A percentile compares a stretch with the other conserved stretches of the same genome.
Evolutionary conservation across 495 filamentous ascomycete species (phyloP).

Genomic region (Penicillium lagena): DNA sequence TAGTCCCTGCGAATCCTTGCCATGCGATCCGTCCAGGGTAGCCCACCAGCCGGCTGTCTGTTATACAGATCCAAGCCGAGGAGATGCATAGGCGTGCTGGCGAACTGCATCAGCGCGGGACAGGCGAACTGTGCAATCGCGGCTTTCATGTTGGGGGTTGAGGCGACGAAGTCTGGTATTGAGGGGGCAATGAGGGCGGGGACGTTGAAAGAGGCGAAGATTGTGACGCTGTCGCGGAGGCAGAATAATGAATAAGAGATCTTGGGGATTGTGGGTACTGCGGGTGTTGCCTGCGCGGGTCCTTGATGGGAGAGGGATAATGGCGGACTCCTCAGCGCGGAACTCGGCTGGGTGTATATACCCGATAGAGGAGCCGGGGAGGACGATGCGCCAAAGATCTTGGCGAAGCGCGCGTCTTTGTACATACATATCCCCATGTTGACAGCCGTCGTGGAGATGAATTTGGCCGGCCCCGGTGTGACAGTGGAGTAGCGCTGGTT

Average conservation of each 20-base stretch:
- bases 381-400: slow-evolving; percentile 60
- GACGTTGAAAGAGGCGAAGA: slow-evolving; percentile 91
- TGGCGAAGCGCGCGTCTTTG: slow-evolving; percentile 85
- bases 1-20: slow-evolving; percentile 68
- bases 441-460: slow-evolving; percentile 70
- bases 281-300: neutral
- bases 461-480: slow-evolving; percentile 73
- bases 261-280: slow-evolving; percentile 30
- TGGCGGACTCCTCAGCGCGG: slow-evolving; percentile 47
- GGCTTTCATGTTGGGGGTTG: slow-evolving; percentile 45
- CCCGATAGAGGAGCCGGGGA: slow-evolving; percentile 5
- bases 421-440: slow-evolving; percentile 90
- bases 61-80: slow-evolving; percentile 90
- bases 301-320: neutral
- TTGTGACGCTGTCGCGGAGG: slow-evolving; percentile 78
- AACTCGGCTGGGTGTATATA: slow-evolving; percentile 35
- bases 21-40: slow-evolving; percentile 53
- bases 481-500: slow-evolving; percentile 50
- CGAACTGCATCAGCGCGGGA: slow-evolving; percentile 73
- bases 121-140: slow-evolving; percentile 74
- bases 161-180: slow-evolving; percentile 39
- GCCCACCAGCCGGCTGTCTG: slow-evolving; percentile 40
- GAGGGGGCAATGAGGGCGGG: slow-evolving; percentile 63
- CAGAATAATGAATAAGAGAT: slow-evolving; percentile 74
- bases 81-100: slow-evolving; percentile 83